Evolutionary conservation across 495 filamentous ascomycete genomes (phyloP).

Genomic region (Daldinia concentrica): DNA sequence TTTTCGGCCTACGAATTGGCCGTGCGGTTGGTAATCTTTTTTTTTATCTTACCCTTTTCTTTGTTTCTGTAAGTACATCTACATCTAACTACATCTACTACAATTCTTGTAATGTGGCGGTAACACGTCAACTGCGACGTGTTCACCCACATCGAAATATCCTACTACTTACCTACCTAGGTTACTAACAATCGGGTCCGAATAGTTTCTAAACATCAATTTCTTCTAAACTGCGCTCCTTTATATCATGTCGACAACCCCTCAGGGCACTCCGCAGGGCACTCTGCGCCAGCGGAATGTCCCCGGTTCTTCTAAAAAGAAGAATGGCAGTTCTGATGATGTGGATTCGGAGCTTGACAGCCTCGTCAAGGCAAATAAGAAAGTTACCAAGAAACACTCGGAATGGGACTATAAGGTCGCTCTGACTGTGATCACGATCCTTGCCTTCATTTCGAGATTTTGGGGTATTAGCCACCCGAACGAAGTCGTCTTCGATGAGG

Average conservation of each 20-base stretch:
- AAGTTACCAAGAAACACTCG: slow-evolving; percentile 48
- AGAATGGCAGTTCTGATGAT: slow-evolving; percentile 47
- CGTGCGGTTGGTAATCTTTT: slow-evolving; percentile 33
- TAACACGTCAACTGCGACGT: slow-evolving; percentile 28
- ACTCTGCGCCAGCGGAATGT: slow-evolving; percentile 65
- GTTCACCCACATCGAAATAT: slow-evolving; percentile 19
- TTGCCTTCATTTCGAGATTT: slow-evolving; percentile 92
- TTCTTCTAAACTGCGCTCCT: slow-evolving; percentile 32
- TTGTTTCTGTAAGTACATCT: slow-evolving; percentile 38
- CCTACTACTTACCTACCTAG: too few species aligned
- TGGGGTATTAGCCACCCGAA: slow-evolving; percentile 94
- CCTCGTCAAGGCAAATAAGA: slow-evolving; percentile 46
- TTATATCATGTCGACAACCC: slow-evolving; percentile 52
- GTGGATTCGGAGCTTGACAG: slow-evolving; percentile 60
- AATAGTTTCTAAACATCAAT: slow-evolving; percentile 24
- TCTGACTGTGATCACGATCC: slow-evolving; percentile 75
- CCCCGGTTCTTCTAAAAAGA: slow-evolving; percentile 55
- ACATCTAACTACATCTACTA: background rate
- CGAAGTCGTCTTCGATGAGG: slow-evolving; percentile 98
- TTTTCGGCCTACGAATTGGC: slow-evolving; percentile 25
- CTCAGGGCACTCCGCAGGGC: slow-evolving; percentile 50
- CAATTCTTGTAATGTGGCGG: slow-evolving; percentile 1
- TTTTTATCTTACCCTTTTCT: slow-evolving; percentile 15
- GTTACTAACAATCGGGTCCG: slow-evolving; percentile 17
- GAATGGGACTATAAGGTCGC: slow-evolving; percentile 90